Conservation (phyloP, 164 flowering plant species). For the Sedum album region DNA sequence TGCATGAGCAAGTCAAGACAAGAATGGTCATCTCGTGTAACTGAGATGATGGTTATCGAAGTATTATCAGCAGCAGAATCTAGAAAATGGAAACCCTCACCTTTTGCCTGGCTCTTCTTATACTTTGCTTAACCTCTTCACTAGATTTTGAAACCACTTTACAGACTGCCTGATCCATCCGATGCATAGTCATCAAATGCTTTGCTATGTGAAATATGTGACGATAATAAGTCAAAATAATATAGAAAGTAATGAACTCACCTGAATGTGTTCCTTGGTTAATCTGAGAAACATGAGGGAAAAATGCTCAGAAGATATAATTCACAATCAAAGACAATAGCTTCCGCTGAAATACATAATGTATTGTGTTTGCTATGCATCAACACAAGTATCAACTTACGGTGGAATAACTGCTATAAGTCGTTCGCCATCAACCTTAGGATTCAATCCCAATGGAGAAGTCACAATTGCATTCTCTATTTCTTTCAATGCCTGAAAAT, state of each 20-base stretch:
- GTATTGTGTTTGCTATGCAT: not conserved
- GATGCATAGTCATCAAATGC: not conserved
- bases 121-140: constrained; percentile 85
- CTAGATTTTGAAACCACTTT: constrained; percentile 77
- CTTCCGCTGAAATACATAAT: not conserved
- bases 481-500: constrained; percentile 56
- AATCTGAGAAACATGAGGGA: constrained; percentile 39
- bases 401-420: constrained; percentile 75
- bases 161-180: constrained; percentile 56
- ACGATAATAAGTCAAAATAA: not conserved
- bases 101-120: constrained; percentile 94
- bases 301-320: not conserved
- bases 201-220: not conserved
- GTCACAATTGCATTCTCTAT: constrained; percentile 71
- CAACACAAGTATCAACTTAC: constrained; percentile 33
- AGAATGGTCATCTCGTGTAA: not conserved
- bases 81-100: constrained; percentile 19
- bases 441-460: constrained; percentile 85
- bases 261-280: constrained; percentile 89
- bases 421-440: constrained; percentile 64
- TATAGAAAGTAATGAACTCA: constrained; percentile 16
- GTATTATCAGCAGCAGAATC: not conserved
- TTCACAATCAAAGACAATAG: not conserved
- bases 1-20: not conserved
- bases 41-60: not conserved